A percentile compares a stretch with the other conserved stretches of the same genome.
Conservation (phyloP, 176 grass and related monocot species). For the Musa itinerans region DNA sequence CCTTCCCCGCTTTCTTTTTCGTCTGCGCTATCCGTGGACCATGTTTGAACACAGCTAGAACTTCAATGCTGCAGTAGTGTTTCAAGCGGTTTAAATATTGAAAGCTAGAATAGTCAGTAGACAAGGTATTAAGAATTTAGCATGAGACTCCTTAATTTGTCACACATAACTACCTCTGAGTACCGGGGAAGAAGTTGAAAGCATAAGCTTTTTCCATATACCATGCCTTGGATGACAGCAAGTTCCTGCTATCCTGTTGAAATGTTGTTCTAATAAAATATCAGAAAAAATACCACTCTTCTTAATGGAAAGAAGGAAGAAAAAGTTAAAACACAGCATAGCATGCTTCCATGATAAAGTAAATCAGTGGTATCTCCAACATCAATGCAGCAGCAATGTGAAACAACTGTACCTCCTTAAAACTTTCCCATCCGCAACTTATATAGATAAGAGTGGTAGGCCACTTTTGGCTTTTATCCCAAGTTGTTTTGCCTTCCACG, state of each 20-base stretch:
- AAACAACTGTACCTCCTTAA: constrained; percentile 58
- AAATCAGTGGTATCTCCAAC: neutral
- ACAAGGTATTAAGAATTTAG: neutral
- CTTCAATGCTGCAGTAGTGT: constrained; percentile 25
- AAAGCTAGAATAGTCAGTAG: too few relatives aligned
- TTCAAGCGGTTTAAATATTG: neutral
- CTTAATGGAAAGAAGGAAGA: neutral
- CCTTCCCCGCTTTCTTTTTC: constrained; percentile 57
- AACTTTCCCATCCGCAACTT: constrained; percentile 96
- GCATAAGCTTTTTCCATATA: constrained; percentile 88
- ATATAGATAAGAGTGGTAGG: constrained; percentile 87
- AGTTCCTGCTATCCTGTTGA: constrained; percentile 73
- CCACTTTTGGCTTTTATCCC: constrained; percentile 51
- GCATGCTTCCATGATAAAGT: neutral
- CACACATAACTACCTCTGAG: constrained; percentile 54
- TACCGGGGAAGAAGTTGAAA: constrained; percentile 98
- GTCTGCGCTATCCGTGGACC: constrained; percentile 40
- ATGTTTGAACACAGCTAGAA: constrained; percentile 71
- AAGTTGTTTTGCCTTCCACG: constrained; percentile 44
- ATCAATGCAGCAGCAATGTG: neutral
- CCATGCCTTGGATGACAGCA: constrained; percentile 73
- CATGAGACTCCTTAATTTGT: neutral
- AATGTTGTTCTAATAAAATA: constrained; percentile 7
- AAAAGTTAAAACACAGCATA: neutral
- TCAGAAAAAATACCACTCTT: neutral